Base-by-base conservation (phyloP, 768 basidiomycete genomes). In the Lactarius sp. region DNA sequence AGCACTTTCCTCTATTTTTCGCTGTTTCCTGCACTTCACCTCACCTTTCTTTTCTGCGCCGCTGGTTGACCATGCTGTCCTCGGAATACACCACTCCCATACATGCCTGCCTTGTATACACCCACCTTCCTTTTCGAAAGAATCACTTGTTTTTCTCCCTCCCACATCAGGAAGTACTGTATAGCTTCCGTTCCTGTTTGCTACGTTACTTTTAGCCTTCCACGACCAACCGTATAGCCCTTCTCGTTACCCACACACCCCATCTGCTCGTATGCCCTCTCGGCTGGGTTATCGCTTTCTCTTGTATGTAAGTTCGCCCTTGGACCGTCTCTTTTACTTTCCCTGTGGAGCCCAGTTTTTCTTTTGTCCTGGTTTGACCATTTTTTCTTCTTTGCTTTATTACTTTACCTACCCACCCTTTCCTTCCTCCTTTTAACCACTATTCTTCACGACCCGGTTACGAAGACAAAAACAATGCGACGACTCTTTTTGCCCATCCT, bases 391-490 rank as follows among this genome's bases (percentile, higher is more conserved):
- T 57, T 53, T 52, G 51, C 56, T 55, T 56, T 34, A 51, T 49
- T 64, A 59, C 54, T 22, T 59, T 42, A 22, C 52, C 10, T n/a
- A 31, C 52, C 13, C 34, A 44, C 12, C 8, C 3, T 39, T 20
- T 13, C 47, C 31, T 42, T 52, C 31, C 50, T 33, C 46, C 27
- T 36, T 52, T 53, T 52, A 59, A 41, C 46, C 51, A 42, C 56
- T 54, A 50, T 59, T 47, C 57, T 59, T 47, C 57, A 64, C 62
- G 62, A 64, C 36, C 58, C 31, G 52, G 57, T 59, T 64, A 64
- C 52, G 62, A 64, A 54, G 52, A 59, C 39, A 64, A 58, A 52
- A 59, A 44, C 62, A 64, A 64, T 64, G 52, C 52, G 57, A 64
- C 31, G 62, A 64, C 47, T 42, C 36, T 31, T 57, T 54, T 59